These are phyloP conservation scores for Diaporthe aspalathi DNA, from an alignment of 2,329 filamentous ascomycete genomes.

Conservation along the genomic window DNA sequence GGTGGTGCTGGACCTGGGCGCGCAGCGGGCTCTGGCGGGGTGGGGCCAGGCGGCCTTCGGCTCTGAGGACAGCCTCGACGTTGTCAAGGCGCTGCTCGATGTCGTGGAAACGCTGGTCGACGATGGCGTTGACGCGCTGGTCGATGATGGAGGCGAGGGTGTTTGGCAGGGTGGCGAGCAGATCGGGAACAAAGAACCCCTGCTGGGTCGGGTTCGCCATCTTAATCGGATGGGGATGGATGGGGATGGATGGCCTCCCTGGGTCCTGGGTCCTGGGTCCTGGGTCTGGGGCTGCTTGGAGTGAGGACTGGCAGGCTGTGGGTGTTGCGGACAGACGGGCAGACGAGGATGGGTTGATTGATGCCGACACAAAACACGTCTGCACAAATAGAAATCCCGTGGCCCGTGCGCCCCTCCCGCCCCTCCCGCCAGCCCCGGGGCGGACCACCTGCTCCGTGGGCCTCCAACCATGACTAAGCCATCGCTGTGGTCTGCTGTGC, in stretches of 20 bases:
- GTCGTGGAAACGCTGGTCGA: conserved; percentile 38
- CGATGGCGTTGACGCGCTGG: conserved; percentile 36
- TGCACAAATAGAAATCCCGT: conserved; percentile 34
- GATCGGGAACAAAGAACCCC: conserved; percentile 38
- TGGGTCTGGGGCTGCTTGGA: conserved; percentile 38
- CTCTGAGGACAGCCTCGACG: conserved; percentile 36
- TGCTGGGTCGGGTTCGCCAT: conserved; percentile 38
- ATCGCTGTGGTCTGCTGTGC: conserved; percentile 20
- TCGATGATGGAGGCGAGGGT: conserved; percentile 39
- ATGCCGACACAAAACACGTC: conserved; percentile 33
- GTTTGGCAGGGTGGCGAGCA: conserved; percentile 35
- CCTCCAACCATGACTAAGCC: conserved; percentile 10
- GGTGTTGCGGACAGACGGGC: conserved; percentile 29
- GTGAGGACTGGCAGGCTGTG: conserved; percentile 35
- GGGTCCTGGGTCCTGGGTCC: too few relatives aligned
- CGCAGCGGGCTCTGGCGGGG: conserved; percentile 37
- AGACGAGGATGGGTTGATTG: conserved; percentile 35
- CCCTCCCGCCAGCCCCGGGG: too few relatives aligned
- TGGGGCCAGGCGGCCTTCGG: conserved; percentile 37
- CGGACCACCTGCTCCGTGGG: neutral
- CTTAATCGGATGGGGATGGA: conserved; percentile 10
- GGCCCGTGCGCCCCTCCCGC: conserved; percentile 21
- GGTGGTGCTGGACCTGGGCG: conserved; percentile 35
- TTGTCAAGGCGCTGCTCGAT: conserved; percentile 37
- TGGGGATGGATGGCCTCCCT: too few relatives aligned